Evolutionary conservation across 106 monocot species (phyloP).

Genomic region (Dendrobium nobile): DNA sequence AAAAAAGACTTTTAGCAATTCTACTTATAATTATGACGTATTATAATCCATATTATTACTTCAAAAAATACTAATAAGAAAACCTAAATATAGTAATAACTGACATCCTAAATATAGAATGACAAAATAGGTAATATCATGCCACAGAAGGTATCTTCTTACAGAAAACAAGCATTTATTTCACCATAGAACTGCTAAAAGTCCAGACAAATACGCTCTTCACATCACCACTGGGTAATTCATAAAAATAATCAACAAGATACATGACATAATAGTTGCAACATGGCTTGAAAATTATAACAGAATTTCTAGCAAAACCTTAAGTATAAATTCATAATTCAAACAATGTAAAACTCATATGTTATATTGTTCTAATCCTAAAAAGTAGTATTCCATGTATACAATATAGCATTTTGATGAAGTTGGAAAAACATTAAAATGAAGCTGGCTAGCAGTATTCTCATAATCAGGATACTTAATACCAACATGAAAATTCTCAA

Average conservation of each 20-base stretch:
- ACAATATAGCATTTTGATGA: background rate
- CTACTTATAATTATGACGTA: background rate
- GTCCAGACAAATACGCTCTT: background rate
- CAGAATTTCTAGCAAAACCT: background rate
- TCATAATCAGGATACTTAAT: background rate
- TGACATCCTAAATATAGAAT: background rate
- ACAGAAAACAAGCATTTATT: background rate
- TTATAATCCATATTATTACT: background rate
- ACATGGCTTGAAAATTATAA: background rate
- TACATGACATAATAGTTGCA: background rate
- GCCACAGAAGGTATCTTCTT: background rate
- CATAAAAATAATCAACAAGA: background rate
- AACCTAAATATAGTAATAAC: background rate
- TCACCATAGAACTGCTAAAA: background rate
- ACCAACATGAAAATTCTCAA: background rate
- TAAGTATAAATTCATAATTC: background rate
- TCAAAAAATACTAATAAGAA: background rate
- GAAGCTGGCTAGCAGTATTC: background rate
- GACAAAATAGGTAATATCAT: background rate
- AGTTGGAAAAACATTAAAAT: constrained; percentile 1
- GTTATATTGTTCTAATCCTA: background rate
- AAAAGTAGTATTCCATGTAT: background rate
- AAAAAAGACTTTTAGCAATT: background rate
- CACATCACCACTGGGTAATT: background rate
- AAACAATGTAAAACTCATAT: background rate